Conservation (phyloP, 2,329 filamentous ascomycete species). For the Epichloe aotearoae region DNA sequence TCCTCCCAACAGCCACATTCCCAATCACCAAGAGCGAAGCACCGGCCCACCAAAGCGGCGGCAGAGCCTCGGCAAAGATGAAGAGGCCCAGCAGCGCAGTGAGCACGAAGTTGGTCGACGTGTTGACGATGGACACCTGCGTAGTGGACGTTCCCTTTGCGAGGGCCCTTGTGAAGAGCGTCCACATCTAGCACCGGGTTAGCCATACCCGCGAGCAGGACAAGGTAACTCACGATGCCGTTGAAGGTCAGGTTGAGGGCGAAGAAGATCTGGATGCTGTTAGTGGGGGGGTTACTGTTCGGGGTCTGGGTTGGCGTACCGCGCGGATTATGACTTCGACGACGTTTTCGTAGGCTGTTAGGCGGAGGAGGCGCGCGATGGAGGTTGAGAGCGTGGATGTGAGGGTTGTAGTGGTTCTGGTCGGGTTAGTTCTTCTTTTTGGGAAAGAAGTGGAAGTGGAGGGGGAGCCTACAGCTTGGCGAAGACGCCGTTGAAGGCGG, state of each 20-base stretch:
- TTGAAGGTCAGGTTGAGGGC: conserved; percentile 63
- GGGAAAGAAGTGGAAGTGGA: too few species aligned
- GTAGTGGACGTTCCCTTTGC: conserved; percentile 61
- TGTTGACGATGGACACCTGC: conserved; percentile 71
- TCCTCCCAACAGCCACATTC: conserved; percentile 63
- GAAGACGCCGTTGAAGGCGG: conserved; percentile 71
- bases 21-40: conserved; percentile 60
- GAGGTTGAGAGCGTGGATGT: conserved; percentile 33
- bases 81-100: conserved; percentile 58
- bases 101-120: conserved; percentile 67
- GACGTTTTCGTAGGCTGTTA: conserved; percentile 25
- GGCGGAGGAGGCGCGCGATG: conserved; percentile 30
- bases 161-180: conserved; percentile 68
- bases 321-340: conserved; percentile 36
- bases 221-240: conserved; percentile 40
- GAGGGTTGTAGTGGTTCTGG: conserved; percentile 42
- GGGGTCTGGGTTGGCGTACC: neutral
- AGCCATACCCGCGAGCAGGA: neutral
- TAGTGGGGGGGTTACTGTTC: neutral
- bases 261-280: conserved; percentile 50
- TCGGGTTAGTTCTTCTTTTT: neutral
- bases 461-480: conserved; percentile 59
- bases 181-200: conserved; percentile 51
- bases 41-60: conserved; percentile 64
- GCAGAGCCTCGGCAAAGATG: conserved; percentile 60